Evolutionary conservation across 1,139 yeast genomes (phyloP).

Genomic region (Saccharomyces pastorianus): DNA sequence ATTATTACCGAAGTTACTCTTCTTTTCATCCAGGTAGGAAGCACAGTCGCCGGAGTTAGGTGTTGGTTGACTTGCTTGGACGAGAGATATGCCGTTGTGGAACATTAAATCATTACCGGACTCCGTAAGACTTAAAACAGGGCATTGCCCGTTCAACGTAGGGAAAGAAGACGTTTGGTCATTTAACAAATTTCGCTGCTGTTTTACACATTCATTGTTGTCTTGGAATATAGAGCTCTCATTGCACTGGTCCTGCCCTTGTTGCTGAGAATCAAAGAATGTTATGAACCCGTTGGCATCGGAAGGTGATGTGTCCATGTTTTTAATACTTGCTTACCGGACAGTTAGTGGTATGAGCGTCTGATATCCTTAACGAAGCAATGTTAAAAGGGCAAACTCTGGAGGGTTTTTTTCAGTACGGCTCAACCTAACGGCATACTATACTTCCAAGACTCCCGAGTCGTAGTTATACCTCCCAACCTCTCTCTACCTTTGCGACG

Average conservation of each 20-base stretch:
- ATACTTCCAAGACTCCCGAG: too few species aligned
- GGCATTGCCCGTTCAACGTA: background rate
- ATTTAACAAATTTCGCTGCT: background rate
- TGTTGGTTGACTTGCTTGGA: background rate
- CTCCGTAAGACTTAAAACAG: background rate
- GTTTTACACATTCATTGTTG: background rate
- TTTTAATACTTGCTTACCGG: too few species aligned
- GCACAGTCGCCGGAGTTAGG: background rate
- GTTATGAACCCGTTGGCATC: background rate
- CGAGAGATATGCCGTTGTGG: background rate
- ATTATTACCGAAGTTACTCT: background rate
- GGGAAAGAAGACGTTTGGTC: background rate
- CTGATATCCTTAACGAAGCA: too few species aligned
- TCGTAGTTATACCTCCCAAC: too few species aligned
- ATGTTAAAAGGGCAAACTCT: too few species aligned
- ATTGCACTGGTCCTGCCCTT: background rate
- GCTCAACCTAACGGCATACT: too few species aligned
- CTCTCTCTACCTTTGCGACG: too few species aligned
- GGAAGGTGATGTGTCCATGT: too few species aligned
- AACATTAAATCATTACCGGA: background rate
- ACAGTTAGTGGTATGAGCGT: too few species aligned
- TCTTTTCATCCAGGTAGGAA: background rate
- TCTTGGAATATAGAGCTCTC: background rate
- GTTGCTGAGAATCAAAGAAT: background rate
- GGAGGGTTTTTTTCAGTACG: too few species aligned